Conservation (phyloP, 129 eudicot genomes). For the Helianthus tuberosus region DNA sequence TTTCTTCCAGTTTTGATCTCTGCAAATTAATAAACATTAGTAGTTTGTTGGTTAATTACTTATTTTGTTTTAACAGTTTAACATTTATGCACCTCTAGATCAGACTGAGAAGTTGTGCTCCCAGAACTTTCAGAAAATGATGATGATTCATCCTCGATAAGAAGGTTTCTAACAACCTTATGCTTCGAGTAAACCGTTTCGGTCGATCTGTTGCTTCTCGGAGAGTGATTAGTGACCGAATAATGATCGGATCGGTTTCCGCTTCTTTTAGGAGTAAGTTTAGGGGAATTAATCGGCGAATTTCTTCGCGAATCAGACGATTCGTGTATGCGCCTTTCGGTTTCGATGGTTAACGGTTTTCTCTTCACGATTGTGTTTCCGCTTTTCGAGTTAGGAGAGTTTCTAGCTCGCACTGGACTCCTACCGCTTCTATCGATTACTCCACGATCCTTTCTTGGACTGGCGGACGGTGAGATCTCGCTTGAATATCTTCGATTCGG, state of each 20-base stretch:
- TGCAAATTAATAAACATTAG: slow-evolving; percentile 9
- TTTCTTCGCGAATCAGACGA: slow-evolving; percentile 43
- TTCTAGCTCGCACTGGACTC: slow-evolving; percentile 54
- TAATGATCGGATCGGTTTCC: slow-evolving; percentile 41
- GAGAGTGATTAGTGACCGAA: slow-evolving; percentile 48
- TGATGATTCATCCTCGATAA: slow-evolving; percentile 73
- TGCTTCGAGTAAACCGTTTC: slow-evolving; percentile 35
- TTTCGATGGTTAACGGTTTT: slow-evolving; percentile 59
- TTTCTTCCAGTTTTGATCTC: slow-evolving; percentile 72
- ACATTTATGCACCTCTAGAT: slow-evolving; percentile 62
- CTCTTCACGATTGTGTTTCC: slow-evolving; percentile 51
- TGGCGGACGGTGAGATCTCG: slow-evolving; percentile 41
- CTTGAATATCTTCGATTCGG: slow-evolving; percentile 27
- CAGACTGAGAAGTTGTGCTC: slow-evolving; percentile 79
- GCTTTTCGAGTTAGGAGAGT: slow-evolving; percentile 36
- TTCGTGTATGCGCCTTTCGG: slow-evolving; percentile 47
- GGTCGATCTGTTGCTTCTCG: slow-evolving; percentile 47
- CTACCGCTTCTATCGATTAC: slow-evolving; percentile 46
- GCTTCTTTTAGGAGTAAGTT: slow-evolving; percentile 43
- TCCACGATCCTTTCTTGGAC: slow-evolving; percentile 56
- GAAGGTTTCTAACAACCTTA: slow-evolving; percentile 33
- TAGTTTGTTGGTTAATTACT: background rate
- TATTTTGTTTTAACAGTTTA: too few species aligned
- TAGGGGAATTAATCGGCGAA: slow-evolving; percentile 72
- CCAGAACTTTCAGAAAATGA: slow-evolving; percentile 74